Evolutionary conservation across 768 basidiomycete genomes (phyloP).

Genomic region (Paxillus ammoniavirescens): DNA sequence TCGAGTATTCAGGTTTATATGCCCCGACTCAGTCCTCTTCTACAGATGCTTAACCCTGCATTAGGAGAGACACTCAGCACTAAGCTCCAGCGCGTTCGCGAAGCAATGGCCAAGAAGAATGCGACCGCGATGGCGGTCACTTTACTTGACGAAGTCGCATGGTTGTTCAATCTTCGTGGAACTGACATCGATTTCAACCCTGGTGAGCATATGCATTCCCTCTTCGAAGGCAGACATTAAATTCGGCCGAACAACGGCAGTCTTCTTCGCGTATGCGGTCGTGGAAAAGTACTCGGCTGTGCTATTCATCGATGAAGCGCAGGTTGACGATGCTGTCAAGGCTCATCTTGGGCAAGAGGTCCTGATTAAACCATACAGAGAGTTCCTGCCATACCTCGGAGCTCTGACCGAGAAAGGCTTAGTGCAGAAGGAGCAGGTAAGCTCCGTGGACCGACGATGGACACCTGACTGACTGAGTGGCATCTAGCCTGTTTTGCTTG

Average conservation of each 20-base stretch:
- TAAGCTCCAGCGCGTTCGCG: constrained; percentile 68
- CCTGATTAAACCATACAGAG: constrained; percentile 66
- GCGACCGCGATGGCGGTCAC: constrained; percentile 69
- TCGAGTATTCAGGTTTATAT: constrained; percentile 66
- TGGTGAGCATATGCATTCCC: constrained; percentile 31
- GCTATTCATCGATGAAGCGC: constrained; percentile 65
- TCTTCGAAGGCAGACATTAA: background rate
- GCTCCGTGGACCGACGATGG: background rate
- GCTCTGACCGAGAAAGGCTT: constrained; percentile 39
- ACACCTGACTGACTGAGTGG: background rate
- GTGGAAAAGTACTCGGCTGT: constrained; percentile 56
- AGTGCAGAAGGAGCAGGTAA: constrained; percentile 33
- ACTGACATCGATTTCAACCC: constrained; percentile 90
- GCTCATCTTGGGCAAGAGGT: constrained; percentile 57
- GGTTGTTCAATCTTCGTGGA: constrained; percentile 91
- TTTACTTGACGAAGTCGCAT: constrained; percentile 94
- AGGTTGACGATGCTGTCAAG: constrained; percentile 41
- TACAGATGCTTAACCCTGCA: background rate
- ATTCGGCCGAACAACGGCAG: constrained; percentile 32
- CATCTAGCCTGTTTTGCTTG: constrained; percentile 69
- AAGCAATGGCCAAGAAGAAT: constrained; percentile 58
- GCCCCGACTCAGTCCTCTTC: background rate
- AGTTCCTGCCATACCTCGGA: constrained; percentile 64
- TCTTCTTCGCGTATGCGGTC: constrained; percentile 92
- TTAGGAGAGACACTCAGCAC: constrained; percentile 57